Conservation (phyloP, 2,329 filamentous ascomycete genomes). For the Exutisphaerella laricina region DNA sequence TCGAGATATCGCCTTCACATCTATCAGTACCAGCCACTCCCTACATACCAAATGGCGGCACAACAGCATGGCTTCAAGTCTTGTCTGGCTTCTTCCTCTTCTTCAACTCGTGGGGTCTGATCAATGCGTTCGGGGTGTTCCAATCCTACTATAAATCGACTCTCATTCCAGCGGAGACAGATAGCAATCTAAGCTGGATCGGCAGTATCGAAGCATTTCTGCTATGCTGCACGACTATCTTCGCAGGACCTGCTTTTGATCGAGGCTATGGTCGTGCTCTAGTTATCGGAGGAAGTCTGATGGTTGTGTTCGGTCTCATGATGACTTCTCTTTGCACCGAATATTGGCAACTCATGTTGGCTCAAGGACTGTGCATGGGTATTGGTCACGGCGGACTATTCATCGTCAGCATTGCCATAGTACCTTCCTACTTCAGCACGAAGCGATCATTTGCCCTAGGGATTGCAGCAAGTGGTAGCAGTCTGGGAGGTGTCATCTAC, state of each 20-base stretch:
- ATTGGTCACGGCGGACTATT: constrained; percentile 51
- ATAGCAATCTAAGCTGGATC: constrained; percentile 43
- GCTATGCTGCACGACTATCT: constrained; percentile 44
- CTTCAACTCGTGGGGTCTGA: constrained; percentile 37
- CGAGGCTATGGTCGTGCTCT: constrained; percentile 42
- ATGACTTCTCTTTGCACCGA: constrained; percentile 38
- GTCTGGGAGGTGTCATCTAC: constrained; percentile 50
- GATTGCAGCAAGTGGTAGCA: constrained; percentile 53
- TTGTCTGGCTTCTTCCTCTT: constrained; percentile 41
- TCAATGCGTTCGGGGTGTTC: constrained; percentile 42
- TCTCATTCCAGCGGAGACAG: constrained; percentile 3
- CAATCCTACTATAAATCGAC: constrained; percentile 41
- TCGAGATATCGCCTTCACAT: constrained; percentile 20
- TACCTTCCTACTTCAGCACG: constrained; percentile 59
- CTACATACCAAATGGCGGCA: constrained; percentile 37
- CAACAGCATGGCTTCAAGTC: constrained; percentile 43
- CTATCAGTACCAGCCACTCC: constrained; percentile 18
- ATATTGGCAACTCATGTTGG: constrained; percentile 43
- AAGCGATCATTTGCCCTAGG: constrained; percentile 53
- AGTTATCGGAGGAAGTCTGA: constrained; percentile 33
- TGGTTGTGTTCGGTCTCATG: constrained; percentile 47
- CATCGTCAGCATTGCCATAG: constrained; percentile 55
- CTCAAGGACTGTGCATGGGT: constrained; percentile 41
- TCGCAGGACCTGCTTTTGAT: constrained; percentile 49
- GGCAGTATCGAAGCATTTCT: constrained; percentile 48